These are phyloP conservation scores for Rhododendron henanense DNA, from an alignment of 148 eudicot species.

Conservation along the genomic window DNA sequence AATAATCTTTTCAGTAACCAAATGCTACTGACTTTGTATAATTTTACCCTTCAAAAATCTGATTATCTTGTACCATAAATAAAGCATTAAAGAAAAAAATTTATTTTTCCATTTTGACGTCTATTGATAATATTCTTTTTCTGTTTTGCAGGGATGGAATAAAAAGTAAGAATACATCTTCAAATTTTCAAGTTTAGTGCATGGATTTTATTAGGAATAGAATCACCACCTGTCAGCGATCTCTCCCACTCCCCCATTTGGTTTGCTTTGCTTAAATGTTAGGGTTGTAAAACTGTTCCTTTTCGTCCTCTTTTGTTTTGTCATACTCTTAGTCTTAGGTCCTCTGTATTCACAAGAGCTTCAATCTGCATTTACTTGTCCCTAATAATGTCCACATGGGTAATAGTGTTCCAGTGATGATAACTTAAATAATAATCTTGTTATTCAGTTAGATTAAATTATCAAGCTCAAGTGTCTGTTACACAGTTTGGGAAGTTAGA, in stretches of 20 bases:
- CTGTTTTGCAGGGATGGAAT: constrained; percentile 95
- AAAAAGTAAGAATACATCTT: constrained; percentile 65
- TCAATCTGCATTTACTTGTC: not conserved
- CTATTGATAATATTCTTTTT: constrained; percentile 11
- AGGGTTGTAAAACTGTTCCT: not conserved
- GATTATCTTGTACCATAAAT: not conserved
- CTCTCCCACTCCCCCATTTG: not conserved
- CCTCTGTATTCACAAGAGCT: not conserved
- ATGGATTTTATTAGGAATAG: not conserved
- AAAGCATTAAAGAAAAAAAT: not conserved
- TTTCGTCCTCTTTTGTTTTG: not conserved
- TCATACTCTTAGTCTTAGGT: not conserved
- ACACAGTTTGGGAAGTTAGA: not conserved
- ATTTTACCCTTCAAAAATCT: not conserved
- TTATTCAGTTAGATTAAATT: not conserved
- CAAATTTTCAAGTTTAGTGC: not conserved
- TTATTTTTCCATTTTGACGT: not conserved
- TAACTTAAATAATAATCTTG: not conserved
- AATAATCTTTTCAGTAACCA: not conserved
- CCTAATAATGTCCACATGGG: not conserved
- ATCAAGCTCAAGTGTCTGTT: not conserved
- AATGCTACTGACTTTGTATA: not conserved
- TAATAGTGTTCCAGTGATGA: not conserved
- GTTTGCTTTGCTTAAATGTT: not conserved
- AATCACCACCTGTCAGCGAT: not conserved